Evolutionary conservation across 768 basidiomycete genomes (phyloP).

Genomic region (Tricholoma furcatifolium): DNA sequence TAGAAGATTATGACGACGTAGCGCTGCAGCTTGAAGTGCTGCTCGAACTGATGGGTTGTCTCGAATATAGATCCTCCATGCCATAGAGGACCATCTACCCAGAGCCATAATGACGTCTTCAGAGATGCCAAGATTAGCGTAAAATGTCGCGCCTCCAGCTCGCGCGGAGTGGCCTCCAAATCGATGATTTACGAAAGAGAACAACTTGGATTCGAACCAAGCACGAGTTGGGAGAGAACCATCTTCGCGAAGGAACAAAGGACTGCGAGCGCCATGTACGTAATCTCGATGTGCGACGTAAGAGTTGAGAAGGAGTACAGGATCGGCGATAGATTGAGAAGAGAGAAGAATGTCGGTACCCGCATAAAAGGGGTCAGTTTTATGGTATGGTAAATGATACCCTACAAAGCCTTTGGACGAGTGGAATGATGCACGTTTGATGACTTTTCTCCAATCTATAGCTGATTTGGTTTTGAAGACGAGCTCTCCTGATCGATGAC

Average conservation of each 20-base stretch:
- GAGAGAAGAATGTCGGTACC: constrained; percentile 20
- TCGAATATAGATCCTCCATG: too few relatives aligned
- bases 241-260: not conserved
- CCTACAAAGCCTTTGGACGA: not conserved
- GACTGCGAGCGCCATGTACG: constrained; percentile 4
- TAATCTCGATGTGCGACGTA: constrained; percentile 15
- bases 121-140: not conserved
- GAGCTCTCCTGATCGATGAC: not conserved
- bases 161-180: not conserved
- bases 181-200: not conserved
- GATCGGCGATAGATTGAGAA: constrained; percentile 12
- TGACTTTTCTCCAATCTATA: not conserved
- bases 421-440: too few relatives aligned
- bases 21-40: too few relatives aligned
- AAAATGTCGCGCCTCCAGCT: not conserved
- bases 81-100: too few relatives aligned
- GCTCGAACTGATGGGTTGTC: too few relatives aligned
- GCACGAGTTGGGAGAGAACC: not conserved
- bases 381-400: too few relatives aligned
- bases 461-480: not conserved
- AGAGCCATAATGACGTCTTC: not conserved
- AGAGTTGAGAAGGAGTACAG: constrained; percentile 14
- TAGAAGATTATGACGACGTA: not conserved
- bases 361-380: constrained; percentile 21
- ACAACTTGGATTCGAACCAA: not conserved